Base-by-base conservation (phyloP, 345 rosid genomes). In the Melastoma malabathricum region DNA sequence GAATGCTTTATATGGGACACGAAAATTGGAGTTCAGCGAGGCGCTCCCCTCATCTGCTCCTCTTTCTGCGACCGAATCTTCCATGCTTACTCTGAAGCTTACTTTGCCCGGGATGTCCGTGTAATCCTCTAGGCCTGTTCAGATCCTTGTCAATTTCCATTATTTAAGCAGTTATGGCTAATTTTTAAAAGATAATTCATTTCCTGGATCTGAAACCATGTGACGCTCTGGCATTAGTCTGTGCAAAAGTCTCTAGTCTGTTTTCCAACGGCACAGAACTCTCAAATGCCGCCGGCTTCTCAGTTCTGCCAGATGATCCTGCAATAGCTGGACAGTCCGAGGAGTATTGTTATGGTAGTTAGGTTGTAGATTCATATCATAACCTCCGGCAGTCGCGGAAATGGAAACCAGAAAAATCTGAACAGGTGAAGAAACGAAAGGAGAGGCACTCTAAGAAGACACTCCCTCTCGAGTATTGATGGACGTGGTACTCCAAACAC, bases 1-100 rank as follows among this genome's bases (percentile, higher is more conserved):
- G 97, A 93, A 72, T 93, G 97, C 60, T 85, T 97, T 14, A 76
- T 88, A 50, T 93, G 99, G 15, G 94, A 93, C 59, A 97, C 97
- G 0, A 66, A 27, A 13, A 65, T 88, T 47, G 99, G 99, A 18
- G 69, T 76, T 52, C 84, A 75, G 67, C 89, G 86, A 5, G 99
- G 97, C 50, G 83, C 84, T 63, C 99, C 97, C 5, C 78, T 77
- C 15, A 66, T 93, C 23, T 93, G 99, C 27, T 53, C 70, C 43
- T 83, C 87, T 3, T 79, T 88, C 43, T 93, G 97, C 72, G 75
- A 85, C 44, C 64, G 65, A 71, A 87, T 83, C 54, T 83, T 77
- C 52, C 61, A 75, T 67, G 89, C 89, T 57, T 93, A 97, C 67
- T 68, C 74, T 27, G 63, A 59, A 55, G 97, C 97, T 34, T 93